Evolutionary conservation across 768 basidiomycete species (phyloP), one percentile per base, ranked within the genome.

Genomic region (Lentinula detonsa): DNA sequence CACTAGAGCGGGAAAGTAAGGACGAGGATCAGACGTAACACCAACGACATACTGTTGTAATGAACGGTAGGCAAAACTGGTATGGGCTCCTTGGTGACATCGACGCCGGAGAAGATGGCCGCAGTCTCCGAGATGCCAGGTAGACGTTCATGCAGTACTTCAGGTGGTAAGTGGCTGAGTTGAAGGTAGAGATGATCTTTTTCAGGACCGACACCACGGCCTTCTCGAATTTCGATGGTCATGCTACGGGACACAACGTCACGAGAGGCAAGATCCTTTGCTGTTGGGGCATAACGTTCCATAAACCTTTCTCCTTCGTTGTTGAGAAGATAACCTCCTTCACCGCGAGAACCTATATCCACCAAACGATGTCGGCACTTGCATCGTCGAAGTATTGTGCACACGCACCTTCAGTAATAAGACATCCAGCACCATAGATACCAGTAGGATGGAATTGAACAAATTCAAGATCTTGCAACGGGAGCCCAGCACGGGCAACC

Each of bases 401-500:
- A 48, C 8, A 69, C 75, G 58, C 63, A 91, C 95, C 95, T 81
- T 98, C 96, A 11, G 96, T 98, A 72, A 99, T 99, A 66, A 99
- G 82, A 76, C 97, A 99, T 52, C 97, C 97, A 68, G 97, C 96
- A 66, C 97, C 97, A 72, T 98, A 99, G 69, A 99, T 98, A 76
- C 97, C 97, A 50, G 97, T 98, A 2, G 97, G 97, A 74, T 98
- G 97, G 92, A 99, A 99, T 73, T 99, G 97, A n/a, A 98, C 95
- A 72, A 99, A 99, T 75, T 99, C 97, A 63, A 90, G 74, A 76
- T 99, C 97, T 77, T 98, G 97, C 48, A 98, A 81, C 58, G 97
- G 97, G 57, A 99, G 81, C 35, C 97, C 97, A 31, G 97, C 97
- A 69, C 97, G 87, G 54, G 87, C 87, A 65, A 98, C 94, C 97